phyloP scores from a whole-genome alignment of 305 asterid genomes.

The Fraxinus baroniana region DNA sequence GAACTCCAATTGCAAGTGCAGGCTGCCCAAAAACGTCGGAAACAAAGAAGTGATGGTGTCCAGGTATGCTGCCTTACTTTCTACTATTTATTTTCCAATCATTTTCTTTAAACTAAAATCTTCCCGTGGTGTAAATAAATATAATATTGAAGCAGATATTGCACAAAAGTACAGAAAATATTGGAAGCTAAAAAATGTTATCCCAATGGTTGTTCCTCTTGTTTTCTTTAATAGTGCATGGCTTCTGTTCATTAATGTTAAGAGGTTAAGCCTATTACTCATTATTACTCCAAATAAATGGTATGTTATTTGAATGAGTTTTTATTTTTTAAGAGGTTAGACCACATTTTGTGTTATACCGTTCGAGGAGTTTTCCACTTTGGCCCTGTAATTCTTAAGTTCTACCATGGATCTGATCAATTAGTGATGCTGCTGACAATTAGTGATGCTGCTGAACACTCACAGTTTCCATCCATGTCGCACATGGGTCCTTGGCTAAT shows the following conservation, averaged over 20 bases:
- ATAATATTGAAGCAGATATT: slow-evolving; percentile 10
- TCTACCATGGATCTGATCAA: slow-evolving; percentile 1
- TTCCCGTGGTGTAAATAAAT: slow-evolving; percentile 13
- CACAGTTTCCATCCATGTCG: not conserved
- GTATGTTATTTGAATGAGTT: not conserved
- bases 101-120: slow-evolving; percentile 17
- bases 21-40: slow-evolving; percentile 90
- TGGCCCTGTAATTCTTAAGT: slow-evolving; percentile 1
- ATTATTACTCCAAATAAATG: not conserved
- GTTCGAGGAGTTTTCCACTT: not conserved
- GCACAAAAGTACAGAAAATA: slow-evolving; percentile 1
- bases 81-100: not conserved
- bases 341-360: not conserved
- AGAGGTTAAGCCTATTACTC: slow-evolving; percentile 4
- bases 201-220: not conserved
- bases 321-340: not conserved
- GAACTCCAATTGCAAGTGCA: slow-evolving; percentile 90
- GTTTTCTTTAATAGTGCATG: slow-evolving; percentile 1
- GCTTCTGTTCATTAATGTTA: slow-evolving; percentile 9
- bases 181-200: slow-evolving; percentile 6
- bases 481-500: slow-evolving; percentile 13
- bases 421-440: not conserved
- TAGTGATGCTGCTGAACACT: no score
- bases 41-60: slow-evolving; percentile 93
- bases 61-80: slow-evolving; percentile 58